Evolutionary conservation across 495 filamentous ascomycete species (phyloP), one percentile per base, ranked within the genome.

Genomic region (Immersiella caudata): DNA sequence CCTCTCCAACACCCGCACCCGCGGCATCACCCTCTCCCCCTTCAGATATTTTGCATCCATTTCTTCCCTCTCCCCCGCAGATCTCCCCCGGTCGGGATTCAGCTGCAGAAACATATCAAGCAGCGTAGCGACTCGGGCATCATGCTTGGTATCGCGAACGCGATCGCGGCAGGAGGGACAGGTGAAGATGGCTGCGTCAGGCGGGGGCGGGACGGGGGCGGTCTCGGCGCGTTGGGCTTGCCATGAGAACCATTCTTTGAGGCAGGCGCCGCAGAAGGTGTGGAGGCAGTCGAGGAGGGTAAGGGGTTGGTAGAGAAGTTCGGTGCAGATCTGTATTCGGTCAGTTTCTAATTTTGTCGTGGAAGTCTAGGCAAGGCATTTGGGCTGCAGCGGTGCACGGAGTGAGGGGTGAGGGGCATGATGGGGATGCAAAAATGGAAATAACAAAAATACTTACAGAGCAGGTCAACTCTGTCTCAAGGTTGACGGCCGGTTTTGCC

Each of bases 251-350:
- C 95, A 98, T 79, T 93, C 89, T 79, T 96, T 96, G 67, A 97
- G 76, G 75, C 95, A 99, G 29, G 91, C 90, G 65, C 93, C 95
- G 81, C 95, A 98, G 80, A 95, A 98, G 46, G 94, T 96, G 81
- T 99, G 95, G 1, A 99, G 88, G 76, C 95, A 99, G 82, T 98
- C 92, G 75, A 99, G 91, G 67, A 97, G 90, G 33, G 94, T 97
- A 67, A 98, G 87, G 21, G 95, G 95, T 76, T 97, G 92, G 82
- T 92, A 96, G 68, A 99, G 91, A 61, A 98, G 84, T 74, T 99
- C 95, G 66, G 94, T 94, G 79, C 95, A 99, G 70, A 99, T 97
- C 94, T 97, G 69, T 22, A n/a, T 1, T 21, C 7, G 16, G 46
- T 54, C n/a, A 64, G 46, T 52, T 16, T 0, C 2, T 5, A 24